Evolutionary conservation across 345 rosid species (phyloP).

Genomic region (Odontarrhena argentea): DNA sequence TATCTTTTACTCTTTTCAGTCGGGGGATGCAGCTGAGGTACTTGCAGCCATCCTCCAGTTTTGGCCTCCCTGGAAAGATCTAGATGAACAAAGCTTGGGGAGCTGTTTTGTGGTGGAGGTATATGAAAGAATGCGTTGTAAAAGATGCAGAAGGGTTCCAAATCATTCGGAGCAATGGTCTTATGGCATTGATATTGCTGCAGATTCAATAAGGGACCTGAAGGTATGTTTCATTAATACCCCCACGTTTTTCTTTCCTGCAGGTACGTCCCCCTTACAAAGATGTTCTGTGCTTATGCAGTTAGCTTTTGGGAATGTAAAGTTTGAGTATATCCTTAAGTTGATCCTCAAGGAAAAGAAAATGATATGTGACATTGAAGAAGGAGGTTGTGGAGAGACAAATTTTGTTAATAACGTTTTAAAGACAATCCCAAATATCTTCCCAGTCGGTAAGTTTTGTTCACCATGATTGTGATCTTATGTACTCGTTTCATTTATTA

Average conservation of each 20-base stretch:
- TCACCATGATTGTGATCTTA: background rate
- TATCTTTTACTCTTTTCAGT: conserved; percentile 20
- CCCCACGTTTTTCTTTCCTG: background rate
- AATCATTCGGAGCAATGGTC: conserved; percentile 26
- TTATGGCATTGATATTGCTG: conserved; percentile 20
- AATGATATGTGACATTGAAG: conserved; percentile 21
- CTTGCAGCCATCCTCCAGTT: conserved; percentile 23
- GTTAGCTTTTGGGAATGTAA: conserved; percentile 10
- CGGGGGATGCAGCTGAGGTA: conserved; percentile 20
- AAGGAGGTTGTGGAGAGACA: conserved; percentile 24
- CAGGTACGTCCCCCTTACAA: background rate
- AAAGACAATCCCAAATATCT: conserved; percentile 6
- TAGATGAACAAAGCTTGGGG: conserved; percentile 13
- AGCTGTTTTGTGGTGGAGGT: conserved; percentile 4
- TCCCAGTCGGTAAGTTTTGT: conserved; percentile 16
- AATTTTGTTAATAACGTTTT: conserved; percentile 9
- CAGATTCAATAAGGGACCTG: conserved; percentile 26
- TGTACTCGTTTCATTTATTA: background rate
- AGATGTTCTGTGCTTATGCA: background rate
- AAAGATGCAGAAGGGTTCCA: conserved; percentile 11
- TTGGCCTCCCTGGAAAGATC: conserved; percentile 27
- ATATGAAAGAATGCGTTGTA: conserved; percentile 25
- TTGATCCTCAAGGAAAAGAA: background rate
- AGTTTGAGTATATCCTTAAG: conserved; percentile 25
- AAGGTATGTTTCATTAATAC: conserved; percentile 19